Evolutionary conservation across 305 asterid genomes (phyloP).

Genomic region (Nicotiana rustica): DNA sequence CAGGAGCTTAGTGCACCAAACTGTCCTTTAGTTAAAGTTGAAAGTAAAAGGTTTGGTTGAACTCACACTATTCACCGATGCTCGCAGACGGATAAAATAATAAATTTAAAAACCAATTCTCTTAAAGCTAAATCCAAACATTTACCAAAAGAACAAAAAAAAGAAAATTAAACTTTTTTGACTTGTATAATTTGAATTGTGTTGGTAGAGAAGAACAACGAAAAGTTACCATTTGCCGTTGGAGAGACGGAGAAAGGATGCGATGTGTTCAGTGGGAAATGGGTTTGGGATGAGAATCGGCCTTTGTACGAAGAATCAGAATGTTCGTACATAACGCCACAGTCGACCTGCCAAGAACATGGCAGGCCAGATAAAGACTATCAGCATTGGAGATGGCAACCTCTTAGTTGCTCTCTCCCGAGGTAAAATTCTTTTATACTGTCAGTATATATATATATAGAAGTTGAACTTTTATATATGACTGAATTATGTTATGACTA

Average conservation of each 20-base stretch:
- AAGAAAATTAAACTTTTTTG: too few relatives aligned
- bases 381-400: constrained; percentile 92
- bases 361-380: constrained; percentile 82
- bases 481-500: neutral
- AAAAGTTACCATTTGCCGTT: constrained; percentile 49
- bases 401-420: constrained; percentile 73
- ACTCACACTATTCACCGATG: too few relatives aligned
- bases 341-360: constrained; percentile 78
- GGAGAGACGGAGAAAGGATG: constrained; percentile 59
- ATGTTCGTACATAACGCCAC: constrained; percentile 82
- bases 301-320: constrained; percentile 77
- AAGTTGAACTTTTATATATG: neutral
- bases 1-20: too few relatives aligned
- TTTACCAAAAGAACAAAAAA: too few relatives aligned
- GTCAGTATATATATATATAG: neutral
- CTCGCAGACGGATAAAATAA: too few relatives aligned
- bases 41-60: too few relatives aligned
- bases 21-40: too few relatives aligned
- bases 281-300: constrained; percentile 72
- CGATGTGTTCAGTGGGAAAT: constrained; percentile 70
- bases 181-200: neutral
- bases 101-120: too few relatives aligned
- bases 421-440: constrained; percentile 47
- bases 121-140: too few relatives aligned
- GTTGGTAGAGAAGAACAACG: constrained; percentile 36